Evolutionary conservation across 2,329 filamentous ascomycete species (phyloP), one percentile per base, ranked within the genome.

Genomic region (Penicillium sp.): DNA sequence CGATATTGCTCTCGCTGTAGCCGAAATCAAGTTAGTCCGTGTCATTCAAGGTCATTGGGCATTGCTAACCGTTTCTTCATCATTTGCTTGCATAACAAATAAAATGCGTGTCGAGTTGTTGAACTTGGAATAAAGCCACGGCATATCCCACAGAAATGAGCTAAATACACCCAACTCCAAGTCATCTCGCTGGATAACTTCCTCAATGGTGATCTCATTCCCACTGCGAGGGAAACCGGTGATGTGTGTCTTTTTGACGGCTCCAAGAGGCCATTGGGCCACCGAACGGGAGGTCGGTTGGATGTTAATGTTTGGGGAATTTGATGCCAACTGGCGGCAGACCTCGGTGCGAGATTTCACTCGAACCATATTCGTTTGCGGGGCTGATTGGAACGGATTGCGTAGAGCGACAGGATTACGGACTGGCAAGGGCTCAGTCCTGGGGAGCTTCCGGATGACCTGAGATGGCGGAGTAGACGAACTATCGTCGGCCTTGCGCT

Each of bases 121-220:
- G 29, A 96, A 72, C 70, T 94, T 95, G 6, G 79, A 82, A 29
- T 93, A 72, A 44, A 94, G 72, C 90, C 91, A 97, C 29, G 88
- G 82, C 15, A 88, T 83, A 61, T 97, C 88, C 86, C 90, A 94
- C 70, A 93, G 86, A 65, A 89, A 97, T 0, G 93, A 90, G 65
- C 92, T 96, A 5, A 97, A 76, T 0, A 97, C 83, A 1, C 91
- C 92, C 39, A 91, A 83, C 50, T 89, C 79, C 9, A 97, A 79
- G 13, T 87, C 81, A 2, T 84, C 76, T 59, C 85, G 87, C 70
- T 96, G 89, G 1, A 97, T 75, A 0, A 97, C 84, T 71, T 97
- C 92, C 67, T 96, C 91, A 40, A 97, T 86, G 59, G 87, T 94
- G 69, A 97, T 91, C 60, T 96, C 91, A 60, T 92, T 83, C 5